phyloP scores from a whole-genome alignment of 306 rosid genomes.

The Pyrus pyrifolia region DNA sequence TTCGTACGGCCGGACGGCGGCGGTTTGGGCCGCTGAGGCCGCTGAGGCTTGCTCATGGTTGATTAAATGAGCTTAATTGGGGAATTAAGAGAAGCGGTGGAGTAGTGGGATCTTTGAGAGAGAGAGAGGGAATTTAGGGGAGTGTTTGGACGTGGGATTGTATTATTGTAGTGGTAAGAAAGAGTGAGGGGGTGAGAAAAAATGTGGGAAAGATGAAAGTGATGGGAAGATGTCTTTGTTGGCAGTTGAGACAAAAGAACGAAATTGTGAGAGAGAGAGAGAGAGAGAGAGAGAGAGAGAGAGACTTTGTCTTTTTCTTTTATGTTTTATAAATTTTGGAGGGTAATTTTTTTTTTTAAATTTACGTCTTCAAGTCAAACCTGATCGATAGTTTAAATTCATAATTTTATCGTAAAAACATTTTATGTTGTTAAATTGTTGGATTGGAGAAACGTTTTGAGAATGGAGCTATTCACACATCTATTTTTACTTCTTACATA shows the following conservation, averaged over 20 bases:
- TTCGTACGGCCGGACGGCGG: constrained; percentile 79
- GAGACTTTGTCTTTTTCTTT: background rate
- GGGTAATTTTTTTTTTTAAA: background rate
- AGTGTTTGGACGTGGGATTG: background rate
- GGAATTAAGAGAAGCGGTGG: background rate
- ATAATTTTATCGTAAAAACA: no score
- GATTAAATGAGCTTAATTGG: background rate
- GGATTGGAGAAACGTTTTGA: background rate
- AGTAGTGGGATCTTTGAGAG: background rate
- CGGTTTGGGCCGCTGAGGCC: constrained; percentile 27
- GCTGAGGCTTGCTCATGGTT: constrained; percentile 45
- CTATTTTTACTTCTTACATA: fast-evolving
- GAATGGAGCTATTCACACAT: fast-evolving
- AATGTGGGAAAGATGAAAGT: background rate
- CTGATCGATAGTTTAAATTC: no score
- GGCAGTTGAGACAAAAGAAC: background rate
- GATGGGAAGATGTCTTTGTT: no score
- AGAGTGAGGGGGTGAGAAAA: background rate
- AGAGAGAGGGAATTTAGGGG: background rate
- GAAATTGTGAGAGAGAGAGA: background rate
- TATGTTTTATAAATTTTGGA: background rate
- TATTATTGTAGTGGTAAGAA: background rate
- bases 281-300: no score
- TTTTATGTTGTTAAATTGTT: background rate
- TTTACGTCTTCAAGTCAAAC: background rate